These are phyloP conservation scores for Lactarius psammicola DNA, from an alignment of 768 basidiomycete species.

Conservation along the genomic window DNA sequence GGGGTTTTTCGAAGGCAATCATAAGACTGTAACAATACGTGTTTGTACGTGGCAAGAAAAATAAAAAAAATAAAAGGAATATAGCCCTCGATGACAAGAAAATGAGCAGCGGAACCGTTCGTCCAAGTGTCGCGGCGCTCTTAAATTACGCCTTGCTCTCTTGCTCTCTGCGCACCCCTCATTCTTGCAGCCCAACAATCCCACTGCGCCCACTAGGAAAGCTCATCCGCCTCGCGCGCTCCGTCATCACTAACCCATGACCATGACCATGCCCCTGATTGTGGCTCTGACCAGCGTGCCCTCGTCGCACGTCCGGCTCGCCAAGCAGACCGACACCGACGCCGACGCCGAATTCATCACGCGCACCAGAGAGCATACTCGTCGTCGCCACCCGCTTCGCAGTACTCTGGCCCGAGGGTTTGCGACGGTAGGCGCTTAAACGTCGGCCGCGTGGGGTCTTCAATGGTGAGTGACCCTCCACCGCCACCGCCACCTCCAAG, in stretches of 20 bases:
- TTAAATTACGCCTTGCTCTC: not conserved
- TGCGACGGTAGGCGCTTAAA: constrained; percentile 76
- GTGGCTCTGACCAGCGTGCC: not conserved
- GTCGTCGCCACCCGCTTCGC: constrained; percentile 44
- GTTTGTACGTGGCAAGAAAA: constrained; percentile 17
- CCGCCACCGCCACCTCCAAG: too few species aligned
- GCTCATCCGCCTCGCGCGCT: constrained; percentile 29
- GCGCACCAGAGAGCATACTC: not conserved
- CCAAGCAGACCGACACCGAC: not conserved
- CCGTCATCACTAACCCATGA: constrained; percentile 3
- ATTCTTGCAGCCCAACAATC: constrained; percentile 14
- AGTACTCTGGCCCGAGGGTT: constrained; percentile 59
- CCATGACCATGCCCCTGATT: not conserved
- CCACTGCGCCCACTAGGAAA: constrained; percentile 22
- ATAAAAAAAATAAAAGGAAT: not conserved
- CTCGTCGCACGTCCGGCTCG: constrained; percentile 7
- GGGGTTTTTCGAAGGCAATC: not conserved
- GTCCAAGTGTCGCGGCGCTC: not conserved
- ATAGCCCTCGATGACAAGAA: constrained; percentile 17
- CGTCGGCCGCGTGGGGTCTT: constrained; percentile 48
- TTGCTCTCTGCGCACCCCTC: not conserved
- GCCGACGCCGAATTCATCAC: constrained; percentile 14
- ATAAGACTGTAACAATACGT: not conserved
- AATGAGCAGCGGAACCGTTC: not conserved
- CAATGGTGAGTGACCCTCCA: constrained; percentile 33